phyloP scores from a whole-genome alignment of 129 eudicot genomes.

The Deinandra increscens region DNA sequence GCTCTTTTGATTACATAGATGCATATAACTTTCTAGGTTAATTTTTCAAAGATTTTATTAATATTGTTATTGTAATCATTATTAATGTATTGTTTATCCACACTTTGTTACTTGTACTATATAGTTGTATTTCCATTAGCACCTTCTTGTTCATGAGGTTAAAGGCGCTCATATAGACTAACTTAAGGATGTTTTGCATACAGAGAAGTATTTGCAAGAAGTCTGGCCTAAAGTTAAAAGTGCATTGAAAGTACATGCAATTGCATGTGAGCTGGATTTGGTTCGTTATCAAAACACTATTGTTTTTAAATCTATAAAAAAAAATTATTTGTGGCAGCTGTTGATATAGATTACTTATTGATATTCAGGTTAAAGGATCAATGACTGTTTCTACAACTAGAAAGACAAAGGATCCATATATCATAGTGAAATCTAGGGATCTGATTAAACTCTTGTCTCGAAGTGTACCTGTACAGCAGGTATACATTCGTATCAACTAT shows the following conservation, averaged over 20 bases:
- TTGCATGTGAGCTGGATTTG: conserved; percentile 82
- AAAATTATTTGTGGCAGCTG: conserved; percentile 18
- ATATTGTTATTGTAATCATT: neutral
- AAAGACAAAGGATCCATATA: conserved; percentile 86
- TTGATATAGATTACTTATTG: conserved; percentile 7
- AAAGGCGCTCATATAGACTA: neutral
- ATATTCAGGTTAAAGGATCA: conserved; percentile 67
- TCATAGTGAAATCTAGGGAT: conserved; percentile 87
- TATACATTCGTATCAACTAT: neutral
- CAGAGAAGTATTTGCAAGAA: conserved; percentile 87
- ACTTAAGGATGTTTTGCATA: conserved; percentile 10
- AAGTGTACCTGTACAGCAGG: conserved; percentile 98
- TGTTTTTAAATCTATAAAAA: neutral
- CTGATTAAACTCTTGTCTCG: conserved; percentile 85
- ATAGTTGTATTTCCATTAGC: neutral
- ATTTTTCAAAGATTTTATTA: neutral
- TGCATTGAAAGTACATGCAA: conserved; percentile 61
- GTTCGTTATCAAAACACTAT: conserved; percentile 39
- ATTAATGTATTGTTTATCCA: neutral
- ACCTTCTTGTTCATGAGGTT: neutral
- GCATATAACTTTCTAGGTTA: neutral
- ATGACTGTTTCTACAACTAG: conserved; percentile 91
- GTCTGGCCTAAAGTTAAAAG: conserved; percentile 73
- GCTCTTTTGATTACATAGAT: too few relatives aligned
- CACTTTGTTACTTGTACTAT: neutral